phyloP scores from a whole-genome alignment of 257 asterid species.

The Jasminum sambac region DNA sequence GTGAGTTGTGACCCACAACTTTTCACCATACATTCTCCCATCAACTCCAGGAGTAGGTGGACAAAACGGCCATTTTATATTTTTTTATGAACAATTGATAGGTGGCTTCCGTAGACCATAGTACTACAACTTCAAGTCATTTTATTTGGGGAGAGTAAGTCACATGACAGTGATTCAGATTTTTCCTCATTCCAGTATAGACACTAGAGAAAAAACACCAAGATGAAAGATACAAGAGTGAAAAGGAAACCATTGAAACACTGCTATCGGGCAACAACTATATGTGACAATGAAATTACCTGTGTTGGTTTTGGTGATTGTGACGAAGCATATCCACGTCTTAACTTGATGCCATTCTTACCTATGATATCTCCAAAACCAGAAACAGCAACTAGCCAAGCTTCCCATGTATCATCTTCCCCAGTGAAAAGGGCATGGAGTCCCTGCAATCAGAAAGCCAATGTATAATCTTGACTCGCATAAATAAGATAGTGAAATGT shows the following conservation, averaged over 20 bases:
- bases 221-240: neutral
- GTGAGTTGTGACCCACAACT: no score
- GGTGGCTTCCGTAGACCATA: neutral
- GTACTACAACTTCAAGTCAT: neutral
- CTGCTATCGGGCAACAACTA: neutral
- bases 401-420: slow-evolving; percentile 98
- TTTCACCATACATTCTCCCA: no score
- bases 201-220: neutral
- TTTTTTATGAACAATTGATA: neutral
- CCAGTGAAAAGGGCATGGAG: slow-evolving; percentile 90
- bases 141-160: neutral
- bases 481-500: slow-evolving; percentile 11
- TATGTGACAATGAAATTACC: slow-evolving; percentile 38
- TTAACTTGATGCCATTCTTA: slow-evolving; percentile 59
- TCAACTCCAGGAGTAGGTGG: no score
- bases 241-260: slow-evolving; percentile 13
- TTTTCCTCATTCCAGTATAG: neutral
- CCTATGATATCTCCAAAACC: slow-evolving; percentile 60
- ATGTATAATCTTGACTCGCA: slow-evolving; percentile 11
- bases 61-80: no score
- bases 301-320: slow-evolving; percentile 87
- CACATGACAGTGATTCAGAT: neutral
- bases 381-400: slow-evolving; percentile 79
- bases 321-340: slow-evolving; percentile 94
- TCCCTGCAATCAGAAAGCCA: slow-evolving; percentile 53